Evolutionary conservation across 371 early-diverging fungal genomes (phyloP).

Genomic region (Haplosporangium sp.): DNA sequence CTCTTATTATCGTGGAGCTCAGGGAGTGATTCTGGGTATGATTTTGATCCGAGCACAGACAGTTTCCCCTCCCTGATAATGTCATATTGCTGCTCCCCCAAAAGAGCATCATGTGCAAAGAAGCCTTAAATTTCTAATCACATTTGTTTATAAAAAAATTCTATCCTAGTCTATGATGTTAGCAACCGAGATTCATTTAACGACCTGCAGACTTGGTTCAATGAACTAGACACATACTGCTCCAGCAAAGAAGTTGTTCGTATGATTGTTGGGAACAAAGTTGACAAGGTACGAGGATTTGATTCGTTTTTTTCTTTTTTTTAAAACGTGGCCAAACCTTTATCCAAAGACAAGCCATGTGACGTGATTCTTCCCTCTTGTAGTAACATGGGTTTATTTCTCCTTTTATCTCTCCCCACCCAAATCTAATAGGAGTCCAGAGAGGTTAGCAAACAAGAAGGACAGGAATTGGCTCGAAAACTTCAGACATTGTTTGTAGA

Average conservation of each 20-base stretch:
- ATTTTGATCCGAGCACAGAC: neutral
- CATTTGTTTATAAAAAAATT: neutral
- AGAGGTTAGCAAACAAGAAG: conserved; percentile 89
- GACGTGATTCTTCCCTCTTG: conserved; percentile 23
- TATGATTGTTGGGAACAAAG: conserved; percentile 98
- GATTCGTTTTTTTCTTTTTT: neutral
- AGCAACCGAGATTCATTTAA: conserved; percentile 94
- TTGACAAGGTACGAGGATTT: conserved; percentile 79
- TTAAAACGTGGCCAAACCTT: conserved; percentile 2
- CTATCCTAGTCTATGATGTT: conserved; percentile 91
- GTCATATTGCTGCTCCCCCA: neutral
- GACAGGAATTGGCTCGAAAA: conserved; percentile 86
- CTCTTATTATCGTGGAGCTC: conserved; percentile 98
- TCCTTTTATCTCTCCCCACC: neutral
- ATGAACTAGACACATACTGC: conserved; percentile 94
- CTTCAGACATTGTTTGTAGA: conserved; percentile 94
- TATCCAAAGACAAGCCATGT: neutral
- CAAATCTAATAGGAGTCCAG: conserved; percentile 69
- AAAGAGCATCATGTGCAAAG: neutral
- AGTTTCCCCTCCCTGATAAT: neutral
- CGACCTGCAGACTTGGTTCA: conserved; percentile 93
- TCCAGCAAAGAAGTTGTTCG: conserved; percentile 88
- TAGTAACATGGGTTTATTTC: conserved; percentile 2
- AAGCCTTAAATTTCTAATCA: neutral
- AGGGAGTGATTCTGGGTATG: conserved; percentile 96